Percentiles rank a stretch among this genome's conserved stretches.
phyloP scores from a whole-genome alignment of 73 alveolate species.

The Tetrahymena borealis region DNA sequence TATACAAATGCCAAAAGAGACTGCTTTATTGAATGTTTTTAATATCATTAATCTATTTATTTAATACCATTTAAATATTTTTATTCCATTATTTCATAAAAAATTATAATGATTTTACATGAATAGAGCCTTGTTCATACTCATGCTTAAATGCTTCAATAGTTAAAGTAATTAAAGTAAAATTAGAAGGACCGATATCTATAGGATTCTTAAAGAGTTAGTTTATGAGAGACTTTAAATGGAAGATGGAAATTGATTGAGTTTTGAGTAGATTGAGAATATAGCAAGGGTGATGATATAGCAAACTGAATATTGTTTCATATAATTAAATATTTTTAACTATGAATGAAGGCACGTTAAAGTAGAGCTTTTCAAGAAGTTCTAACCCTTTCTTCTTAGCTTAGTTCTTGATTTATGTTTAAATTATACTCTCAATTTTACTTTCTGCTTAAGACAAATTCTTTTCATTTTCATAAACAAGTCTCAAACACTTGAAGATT shows the following conservation, averaged over 20 bases:
- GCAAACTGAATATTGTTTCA: conserved; percentile 22
- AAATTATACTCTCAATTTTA: not conserved
- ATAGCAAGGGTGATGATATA: conserved; percentile 44
- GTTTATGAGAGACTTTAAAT: conserved; percentile 10
- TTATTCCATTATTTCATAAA: not conserved
- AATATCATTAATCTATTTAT: not conserved
- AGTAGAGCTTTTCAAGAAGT: conserved; percentile 1
- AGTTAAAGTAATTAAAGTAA: conserved; percentile 21
- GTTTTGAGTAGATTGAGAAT: conserved; percentile 20
- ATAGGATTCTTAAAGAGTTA: conserved; percentile 16
- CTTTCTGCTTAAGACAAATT: not conserved
- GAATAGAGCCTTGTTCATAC: not conserved
- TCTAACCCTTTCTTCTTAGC: not conserved
- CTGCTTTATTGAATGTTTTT: not conserved
- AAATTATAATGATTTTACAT: conserved; percentile 3
- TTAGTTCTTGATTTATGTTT: conserved; percentile 2
- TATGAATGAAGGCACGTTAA: conserved; percentile 24
- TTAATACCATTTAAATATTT: not conserved
- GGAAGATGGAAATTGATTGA: conserved; percentile 10
- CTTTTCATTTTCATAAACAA: not conserved
- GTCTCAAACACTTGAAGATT: not conserved
- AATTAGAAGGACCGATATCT: not conserved
- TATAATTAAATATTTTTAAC: conserved; percentile 26
- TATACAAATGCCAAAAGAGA: not conserved
- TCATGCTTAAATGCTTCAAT: conserved; percentile 25